A percentile compares a stretch with the other conserved stretches of the same genome.
These are phyloP conservation scores for Pythium insidiosum DNA, from an alignment of 352 stramenopile genomes.

Conservation along the genomic window DNA sequence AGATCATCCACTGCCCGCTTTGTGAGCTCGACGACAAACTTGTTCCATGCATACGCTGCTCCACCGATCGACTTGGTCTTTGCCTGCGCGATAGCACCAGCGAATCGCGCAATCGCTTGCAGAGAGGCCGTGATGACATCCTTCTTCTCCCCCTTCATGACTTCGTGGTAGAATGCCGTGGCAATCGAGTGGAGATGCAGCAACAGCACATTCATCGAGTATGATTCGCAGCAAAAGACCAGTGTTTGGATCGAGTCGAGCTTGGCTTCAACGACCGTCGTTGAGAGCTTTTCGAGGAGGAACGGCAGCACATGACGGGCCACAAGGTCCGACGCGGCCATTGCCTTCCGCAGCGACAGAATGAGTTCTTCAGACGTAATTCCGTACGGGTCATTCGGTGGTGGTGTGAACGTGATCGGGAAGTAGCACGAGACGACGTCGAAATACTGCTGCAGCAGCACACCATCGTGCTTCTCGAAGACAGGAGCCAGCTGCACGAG, in stretches of 20 bases:
- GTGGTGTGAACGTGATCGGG: conserved; percentile 88
- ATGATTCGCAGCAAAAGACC: conserved; percentile 73
- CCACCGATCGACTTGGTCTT: conserved; percentile 45
- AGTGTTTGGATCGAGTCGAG: conserved; percentile 77
- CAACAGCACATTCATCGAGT: conserved; percentile 73
- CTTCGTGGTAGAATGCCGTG: conserved; percentile 69
- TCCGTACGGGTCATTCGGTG: conserved; percentile 86
- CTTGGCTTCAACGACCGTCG: conserved; percentile 72
- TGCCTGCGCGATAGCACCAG: conserved; percentile 48
- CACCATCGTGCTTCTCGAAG: conserved; percentile 54
- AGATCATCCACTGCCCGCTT: conserved; percentile 59
- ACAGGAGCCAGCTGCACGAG: conserved; percentile 45
- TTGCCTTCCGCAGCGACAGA: conserved; percentile 66
- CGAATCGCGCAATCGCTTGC: conserved; percentile 54
- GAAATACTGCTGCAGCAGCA: conserved; percentile 83
- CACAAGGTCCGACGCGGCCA: conserved; percentile 71
- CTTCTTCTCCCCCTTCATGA: conserved; percentile 80
- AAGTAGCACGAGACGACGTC: conserved; percentile 90
- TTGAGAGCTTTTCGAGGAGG: conserved; percentile 81
- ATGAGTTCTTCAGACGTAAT: conserved; percentile 86
- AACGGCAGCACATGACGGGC: conserved; percentile 79
- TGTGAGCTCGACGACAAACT: conserved; percentile 78
- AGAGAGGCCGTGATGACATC: conserved; percentile 62
- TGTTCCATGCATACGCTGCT: conserved; percentile 71
- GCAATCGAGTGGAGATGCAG: conserved; percentile 61